phyloP scores from a whole-genome alignment of 2,329 filamentous ascomycete species.

The Hypoxylon sp. region DNA sequence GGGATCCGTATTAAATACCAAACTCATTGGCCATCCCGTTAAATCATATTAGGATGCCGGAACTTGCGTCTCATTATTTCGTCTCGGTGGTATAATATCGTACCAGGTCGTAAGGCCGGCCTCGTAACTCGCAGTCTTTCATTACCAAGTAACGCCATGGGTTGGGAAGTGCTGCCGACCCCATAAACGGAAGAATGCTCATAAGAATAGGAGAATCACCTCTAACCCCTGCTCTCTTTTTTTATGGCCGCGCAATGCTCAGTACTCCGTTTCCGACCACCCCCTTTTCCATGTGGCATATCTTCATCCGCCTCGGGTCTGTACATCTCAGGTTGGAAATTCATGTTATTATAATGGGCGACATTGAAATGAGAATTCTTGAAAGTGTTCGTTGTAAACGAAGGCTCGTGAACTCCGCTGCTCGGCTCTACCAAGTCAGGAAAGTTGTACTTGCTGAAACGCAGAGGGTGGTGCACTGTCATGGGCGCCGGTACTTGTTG shows the following conservation, averaged over 20 bases:
- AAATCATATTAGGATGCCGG: constrained; percentile 23
- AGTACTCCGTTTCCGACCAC: constrained; percentile 53
- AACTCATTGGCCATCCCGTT: constrained; percentile 29
- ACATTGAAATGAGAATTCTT: constrained; percentile 77
- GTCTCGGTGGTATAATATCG: constrained; percentile 42
- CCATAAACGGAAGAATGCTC: constrained; percentile 45
- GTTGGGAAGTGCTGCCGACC: constrained; percentile 42
- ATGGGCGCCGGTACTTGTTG: constrained; percentile 51
- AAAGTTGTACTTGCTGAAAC: constrained; percentile 71
- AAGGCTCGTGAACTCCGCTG: constrained; percentile 58
- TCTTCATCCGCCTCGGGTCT: constrained; percentile 59
- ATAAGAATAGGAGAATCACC: constrained; percentile 41
- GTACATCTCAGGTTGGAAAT: constrained; percentile 71
- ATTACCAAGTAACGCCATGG: constrained; percentile 46
- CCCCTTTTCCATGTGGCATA: constrained; percentile 45
- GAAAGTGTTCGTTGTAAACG: constrained; percentile 71
- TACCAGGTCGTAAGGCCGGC: constrained; percentile 31
- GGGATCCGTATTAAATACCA: constrained; percentile 40
- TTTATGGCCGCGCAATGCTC: constrained; percentile 52
- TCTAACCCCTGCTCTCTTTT: constrained; percentile 54
- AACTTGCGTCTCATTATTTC: constrained; percentile 42
- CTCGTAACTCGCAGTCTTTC: constrained; percentile 40
- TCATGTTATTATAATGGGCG: constrained; percentile 76
- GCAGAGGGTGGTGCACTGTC: constrained; percentile 59
- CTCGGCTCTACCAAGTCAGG: constrained; percentile 57